These are phyloP conservation scores for Coix lacrymajobi DNA, from an alignment of 176 grass and related monocot species.

Conservation along the genomic window DNA sequence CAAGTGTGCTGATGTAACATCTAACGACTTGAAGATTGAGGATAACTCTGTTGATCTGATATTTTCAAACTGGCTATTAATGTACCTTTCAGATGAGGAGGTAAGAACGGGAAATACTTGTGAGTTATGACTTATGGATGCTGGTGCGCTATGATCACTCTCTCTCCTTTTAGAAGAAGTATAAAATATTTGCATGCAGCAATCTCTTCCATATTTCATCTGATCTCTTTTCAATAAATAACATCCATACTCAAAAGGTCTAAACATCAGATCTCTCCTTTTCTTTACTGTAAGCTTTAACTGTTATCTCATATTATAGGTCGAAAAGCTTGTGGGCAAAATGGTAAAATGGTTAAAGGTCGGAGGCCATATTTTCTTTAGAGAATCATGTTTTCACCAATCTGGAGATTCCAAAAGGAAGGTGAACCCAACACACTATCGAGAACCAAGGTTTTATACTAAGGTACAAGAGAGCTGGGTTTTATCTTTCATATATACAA, in stretches of 20 bases:
- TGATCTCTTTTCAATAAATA: not conserved
- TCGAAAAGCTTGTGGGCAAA: slow-evolving; percentile 59
- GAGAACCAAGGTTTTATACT: slow-evolving; percentile 91
- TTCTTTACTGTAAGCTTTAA: not conserved
- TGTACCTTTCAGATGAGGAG: slow-evolving; percentile 97
- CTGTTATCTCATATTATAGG: slow-evolving; percentile 31
- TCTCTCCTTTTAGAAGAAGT: not conserved
- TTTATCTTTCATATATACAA: not conserved
- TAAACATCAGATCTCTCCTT: too few species aligned
- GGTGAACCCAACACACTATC: slow-evolving; percentile 91
- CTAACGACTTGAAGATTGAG: slow-evolving; percentile 61
- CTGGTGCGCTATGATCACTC: not conserved
- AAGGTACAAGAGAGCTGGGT: slow-evolving; percentile 37
- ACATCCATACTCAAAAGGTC: not conserved
- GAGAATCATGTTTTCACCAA: slow-evolving; percentile 96
- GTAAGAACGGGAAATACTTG: slow-evolving; percentile 23
- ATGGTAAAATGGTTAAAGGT: slow-evolving; percentile 85
- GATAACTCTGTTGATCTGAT: slow-evolving; percentile 83
- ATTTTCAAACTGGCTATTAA: slow-evolving; percentile 96
- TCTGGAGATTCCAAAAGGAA: slow-evolving; percentile 98
- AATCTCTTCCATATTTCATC: not conserved
- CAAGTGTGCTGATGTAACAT: slow-evolving; percentile 88
- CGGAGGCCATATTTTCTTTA: slow-evolving; percentile 89
- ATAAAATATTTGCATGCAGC: not conserved
- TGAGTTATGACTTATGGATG: not conserved